Evolutionary conservation across 2,329 filamentous ascomycete genomes (phyloP).

Genomic region (Talaromyces funiculosus): DNA sequence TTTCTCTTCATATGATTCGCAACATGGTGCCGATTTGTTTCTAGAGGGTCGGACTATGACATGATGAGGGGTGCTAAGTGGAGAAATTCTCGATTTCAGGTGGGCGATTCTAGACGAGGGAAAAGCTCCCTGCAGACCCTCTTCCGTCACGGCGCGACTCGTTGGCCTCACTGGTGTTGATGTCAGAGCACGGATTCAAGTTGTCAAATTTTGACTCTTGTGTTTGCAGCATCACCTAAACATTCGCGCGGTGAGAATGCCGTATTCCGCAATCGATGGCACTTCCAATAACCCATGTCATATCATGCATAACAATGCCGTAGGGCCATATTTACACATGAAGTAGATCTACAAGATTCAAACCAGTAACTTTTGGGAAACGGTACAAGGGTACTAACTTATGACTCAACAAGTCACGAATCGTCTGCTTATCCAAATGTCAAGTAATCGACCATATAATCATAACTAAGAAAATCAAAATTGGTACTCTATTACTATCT

Average conservation of each 20-base stretch:
- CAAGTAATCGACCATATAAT: no score
- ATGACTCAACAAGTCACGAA: no score
- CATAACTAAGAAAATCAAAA: not conserved
- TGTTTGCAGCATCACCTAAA: not conserved
- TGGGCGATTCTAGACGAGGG: not conserved
- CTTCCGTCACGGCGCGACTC: not conserved
- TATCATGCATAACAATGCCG: not conserved
- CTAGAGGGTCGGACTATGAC: not conserved
- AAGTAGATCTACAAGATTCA: not conserved
- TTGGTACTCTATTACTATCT: no score
- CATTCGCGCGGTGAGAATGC: not conserved
- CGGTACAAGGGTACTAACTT: no score
- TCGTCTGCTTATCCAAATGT: no score
- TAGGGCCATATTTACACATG: not conserved
- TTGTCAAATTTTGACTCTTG: not conserved
- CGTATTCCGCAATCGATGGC: no score
- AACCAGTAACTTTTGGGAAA: no score
- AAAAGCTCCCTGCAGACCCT: not conserved
- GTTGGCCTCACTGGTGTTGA: not conserved
- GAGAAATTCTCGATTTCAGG: not conserved
- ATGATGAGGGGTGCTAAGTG: constrained; percentile 1
- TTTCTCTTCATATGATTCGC: not conserved
- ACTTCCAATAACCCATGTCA: not conserved
- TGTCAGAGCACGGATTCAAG: not conserved
- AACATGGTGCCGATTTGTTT: not conserved